Evolutionary conservation across 1,139 yeast species (phyloP), one percentile per base, ranked within the genome.

Genomic region (Hyphopichia khmerensis): DNA sequence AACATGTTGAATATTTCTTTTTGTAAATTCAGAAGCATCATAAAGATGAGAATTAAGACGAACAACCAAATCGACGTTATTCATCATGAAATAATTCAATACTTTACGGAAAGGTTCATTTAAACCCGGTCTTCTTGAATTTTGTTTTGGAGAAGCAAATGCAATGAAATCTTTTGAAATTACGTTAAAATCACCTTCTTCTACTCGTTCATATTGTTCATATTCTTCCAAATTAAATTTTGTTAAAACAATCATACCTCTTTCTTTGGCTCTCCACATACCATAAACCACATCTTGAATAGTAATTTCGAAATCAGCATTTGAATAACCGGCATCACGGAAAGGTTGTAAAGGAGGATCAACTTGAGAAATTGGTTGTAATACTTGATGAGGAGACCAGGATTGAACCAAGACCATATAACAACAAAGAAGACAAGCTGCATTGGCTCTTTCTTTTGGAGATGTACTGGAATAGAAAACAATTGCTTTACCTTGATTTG

Each of bases 311-410:
- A 88, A 93, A 63, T 93, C 99, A 0, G 98, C 96, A 45, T 84
- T 85, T 4, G 96, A 87, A 63, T 93, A 93, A 2, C 99, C 99
- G 0, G 99, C 99, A 63, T 93, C 99, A 60, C 99, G 76, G 63
- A 91, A 93, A 1, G 93, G 85, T 84, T 87, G 91, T 53, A 91
- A 84, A 2, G 99, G 97, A 1, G 96, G 97, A 40, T 87, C 93
- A 3, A 86, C 82, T 61, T 93, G 98, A 3, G 95, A 82, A 43
- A 93, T 79, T 1, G 99, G 99, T 49, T 95, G 97, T 49, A 93
- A 70, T 0, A 93, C 99, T 62, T 93, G 93, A 63, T 93, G 99
- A 0, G 99, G 99, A 1, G 97, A 90, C 99, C 99, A 93, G 16
- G 91, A 85, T 62, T 93, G 99, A 15, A 93, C 91, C 47, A 93